Evolutionary conservation across 2,329 filamentous ascomycete genomes (phyloP), one percentile per base, ranked within the genome.

Genomic region (Cercospora zeina): DNA sequence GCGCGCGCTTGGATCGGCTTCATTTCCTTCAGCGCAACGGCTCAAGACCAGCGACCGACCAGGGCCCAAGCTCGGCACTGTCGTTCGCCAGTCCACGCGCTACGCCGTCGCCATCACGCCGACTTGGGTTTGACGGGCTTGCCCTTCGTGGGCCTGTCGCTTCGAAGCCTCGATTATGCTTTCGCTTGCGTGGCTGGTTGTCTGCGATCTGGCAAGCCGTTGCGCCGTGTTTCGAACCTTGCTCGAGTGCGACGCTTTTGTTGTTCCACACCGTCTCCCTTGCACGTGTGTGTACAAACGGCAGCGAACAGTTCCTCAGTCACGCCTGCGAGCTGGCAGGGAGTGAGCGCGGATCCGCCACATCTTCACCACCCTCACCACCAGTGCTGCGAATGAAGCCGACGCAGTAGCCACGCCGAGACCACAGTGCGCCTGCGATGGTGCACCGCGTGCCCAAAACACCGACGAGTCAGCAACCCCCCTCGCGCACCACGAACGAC

Each of bases 1-100:
- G 65, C 61, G 33, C 13, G 54, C 51, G 68, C 69, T 67, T 63
- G 36, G 67, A 64, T 62, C 69, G 68, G 42, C 64, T 62, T 70
- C 67, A 71, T 71, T 70, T 70, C 66, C 59, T 60, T 59, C 64
- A 63, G 66, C 64, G 64, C 64, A 64, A 54, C 59, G 63, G 62
- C 61, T 63, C 65, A 64, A 62, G 61, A 63, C 67, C 68, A 67
- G 53, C 59, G 63, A 68, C 58, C 67, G 45, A 50, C 54, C 62
- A 65, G 51, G 56, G 58, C 58, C 39, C 55, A 60, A 39, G 24
- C 54, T 21, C 39, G 19, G 57, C 56, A 58, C 27, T 47, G 55
- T 42, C 33, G 53, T 55, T 55, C 53, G 53, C 34, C 53, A 49
- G 39, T 65, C 58, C 62, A 62, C 56, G 59, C 66, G 62, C 64